phyloP scores from a whole-genome alignment of 2,329 filamentous ascomycete species.

The Fusarium sp. region DNA sequence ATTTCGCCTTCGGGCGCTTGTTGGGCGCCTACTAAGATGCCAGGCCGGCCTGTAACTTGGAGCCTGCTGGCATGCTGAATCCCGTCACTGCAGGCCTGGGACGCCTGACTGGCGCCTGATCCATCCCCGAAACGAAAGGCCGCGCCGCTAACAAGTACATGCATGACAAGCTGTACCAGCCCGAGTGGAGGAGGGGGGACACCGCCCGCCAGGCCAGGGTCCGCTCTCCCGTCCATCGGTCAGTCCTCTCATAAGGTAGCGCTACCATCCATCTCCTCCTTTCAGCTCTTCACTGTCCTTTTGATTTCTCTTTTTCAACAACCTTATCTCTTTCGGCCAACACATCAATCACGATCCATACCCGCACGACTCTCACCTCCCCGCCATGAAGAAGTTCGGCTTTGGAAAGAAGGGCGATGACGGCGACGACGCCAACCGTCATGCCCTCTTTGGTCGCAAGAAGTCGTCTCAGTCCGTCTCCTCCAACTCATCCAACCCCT shows the following conservation, averaged over 20 bases:
- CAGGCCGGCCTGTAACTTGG: constrained; percentile 15
- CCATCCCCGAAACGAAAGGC: constrained; percentile 39
- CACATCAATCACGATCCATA: neutral
- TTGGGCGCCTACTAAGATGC: constrained; percentile 31
- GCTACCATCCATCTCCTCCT: constrained; percentile 31
- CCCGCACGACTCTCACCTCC: neutral
- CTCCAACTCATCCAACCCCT: constrained; percentile 63
- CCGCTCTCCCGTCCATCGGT: constrained; percentile 27
- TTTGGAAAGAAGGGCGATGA: constrained; percentile 68
- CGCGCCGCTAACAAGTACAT: constrained; percentile 20
- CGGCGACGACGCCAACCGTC: constrained; percentile 60
- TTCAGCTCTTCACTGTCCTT: constrained; percentile 21
- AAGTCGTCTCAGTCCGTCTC: constrained; percentile 59
- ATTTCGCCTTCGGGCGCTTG: constrained; percentile 27
- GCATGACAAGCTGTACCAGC: constrained; percentile 11
- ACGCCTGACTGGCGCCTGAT: constrained; percentile 33
- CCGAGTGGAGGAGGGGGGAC: constrained; percentile 23
- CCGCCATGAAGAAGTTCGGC: constrained; percentile 69
- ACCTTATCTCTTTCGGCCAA: neutral
- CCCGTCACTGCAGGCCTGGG: constrained; percentile 28
- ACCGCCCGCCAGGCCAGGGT: constrained; percentile 41
- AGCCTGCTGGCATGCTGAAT: constrained; percentile 18
- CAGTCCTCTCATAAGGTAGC: constrained; percentile 35
- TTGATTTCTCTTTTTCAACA: neutral
- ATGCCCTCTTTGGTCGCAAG: constrained; percentile 66